phyloP scores from a whole-genome alignment of 1,284 basidiomycete genomes.

The Trichosporon inkin region DNA sequence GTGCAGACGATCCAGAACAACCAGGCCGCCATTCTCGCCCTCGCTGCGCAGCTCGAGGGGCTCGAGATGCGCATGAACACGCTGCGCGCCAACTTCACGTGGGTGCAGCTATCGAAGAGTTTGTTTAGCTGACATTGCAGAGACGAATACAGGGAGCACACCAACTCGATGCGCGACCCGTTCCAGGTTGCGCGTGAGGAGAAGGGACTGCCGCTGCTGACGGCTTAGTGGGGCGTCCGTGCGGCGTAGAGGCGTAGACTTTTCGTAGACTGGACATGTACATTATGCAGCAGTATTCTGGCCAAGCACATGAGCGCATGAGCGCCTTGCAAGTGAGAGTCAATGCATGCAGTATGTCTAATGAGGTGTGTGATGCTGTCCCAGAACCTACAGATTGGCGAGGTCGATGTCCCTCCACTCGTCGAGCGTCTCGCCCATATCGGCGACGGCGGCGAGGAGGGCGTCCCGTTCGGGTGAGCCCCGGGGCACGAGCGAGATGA shows the following conservation, averaged over 20 bases:
- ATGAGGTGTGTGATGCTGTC: no score
- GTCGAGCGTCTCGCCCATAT: not conserved
- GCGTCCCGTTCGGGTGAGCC: conserved; percentile 3
- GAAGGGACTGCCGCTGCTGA: conserved; percentile 26
- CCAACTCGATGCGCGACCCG: conserved; percentile 42
- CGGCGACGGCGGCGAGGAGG: not conserved
- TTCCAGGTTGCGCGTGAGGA: conserved; percentile 46
- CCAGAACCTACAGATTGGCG: not conserved
- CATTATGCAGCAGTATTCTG: no score
- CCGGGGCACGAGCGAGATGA: conserved; percentile 29
- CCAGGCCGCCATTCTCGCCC: conserved; percentile 37
- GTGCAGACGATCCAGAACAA: conserved; percentile 46
- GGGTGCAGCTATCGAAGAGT: conserved; percentile 15
- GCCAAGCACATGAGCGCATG: no score
- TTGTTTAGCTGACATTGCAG: conserved; percentile 14
- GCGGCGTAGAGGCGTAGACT: no score
- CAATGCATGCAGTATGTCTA: no score
- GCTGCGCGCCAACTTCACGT: conserved; percentile 34
- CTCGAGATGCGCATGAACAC: conserved; percentile 37
- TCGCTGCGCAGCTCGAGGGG: conserved; percentile 41
- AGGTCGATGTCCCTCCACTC: conserved; percentile 1
- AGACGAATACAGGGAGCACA: conserved; percentile 37
- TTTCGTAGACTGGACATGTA: no score
- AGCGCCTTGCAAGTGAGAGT: no score
- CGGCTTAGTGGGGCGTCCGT: not conserved